A percentile compares a stretch with the other conserved stretches of the same genome.
phyloP scores from a whole-genome alignment of 176 grass and related monocot species.

The Oryza nivara region DNA sequence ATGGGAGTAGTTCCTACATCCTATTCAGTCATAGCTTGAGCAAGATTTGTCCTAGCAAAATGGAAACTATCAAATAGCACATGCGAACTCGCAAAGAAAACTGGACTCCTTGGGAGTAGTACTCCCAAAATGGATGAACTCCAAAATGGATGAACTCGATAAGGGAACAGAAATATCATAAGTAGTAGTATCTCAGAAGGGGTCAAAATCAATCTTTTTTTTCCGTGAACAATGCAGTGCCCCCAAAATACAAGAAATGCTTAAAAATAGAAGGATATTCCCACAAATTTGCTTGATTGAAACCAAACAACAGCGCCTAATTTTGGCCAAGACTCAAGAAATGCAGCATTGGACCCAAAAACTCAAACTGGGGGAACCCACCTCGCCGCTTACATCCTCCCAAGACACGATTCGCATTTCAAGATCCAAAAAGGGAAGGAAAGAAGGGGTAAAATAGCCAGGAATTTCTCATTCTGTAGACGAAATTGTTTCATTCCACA shows the following conservation, averaged over 20 bases:
- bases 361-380: not conserved
- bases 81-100: not conserved
- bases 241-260: not conserved
- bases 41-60: slow-evolving; percentile 24
- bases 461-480: not conserved
- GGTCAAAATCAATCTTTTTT: not conserved
- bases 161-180: too few relatives aligned
- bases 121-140: not conserved
- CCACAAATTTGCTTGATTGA: not conserved
- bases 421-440: not conserved
- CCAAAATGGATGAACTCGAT: not conserved
- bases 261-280: slow-evolving; percentile 16
- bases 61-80: not conserved
- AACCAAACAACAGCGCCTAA: not conserved
- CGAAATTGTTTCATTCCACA: not conserved
- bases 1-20: slow-evolving; percentile 17
- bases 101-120: slow-evolving; percentile 7
- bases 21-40: slow-evolving; percentile 23
- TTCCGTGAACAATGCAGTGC: not conserved
- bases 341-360: not conserved
- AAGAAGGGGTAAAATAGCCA: not conserved
- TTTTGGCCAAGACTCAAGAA: not conserved
- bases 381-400: not conserved
- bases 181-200: not conserved
- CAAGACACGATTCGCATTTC: not conserved